phyloP scores from a whole-genome alignment of 306 rosid genomes.

The Malus asiatica region DNA sequence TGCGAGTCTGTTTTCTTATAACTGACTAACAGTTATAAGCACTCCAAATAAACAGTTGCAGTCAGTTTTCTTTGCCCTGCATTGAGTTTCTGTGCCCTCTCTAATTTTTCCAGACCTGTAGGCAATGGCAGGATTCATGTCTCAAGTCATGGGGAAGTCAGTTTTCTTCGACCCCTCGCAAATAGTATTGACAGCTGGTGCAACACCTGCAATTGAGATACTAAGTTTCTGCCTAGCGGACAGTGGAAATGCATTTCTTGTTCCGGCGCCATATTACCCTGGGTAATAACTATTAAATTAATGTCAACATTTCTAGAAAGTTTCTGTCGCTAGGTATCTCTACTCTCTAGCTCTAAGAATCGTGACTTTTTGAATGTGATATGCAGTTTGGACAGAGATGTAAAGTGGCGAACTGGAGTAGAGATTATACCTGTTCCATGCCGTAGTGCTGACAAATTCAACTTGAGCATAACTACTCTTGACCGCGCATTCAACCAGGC shows the following conservation, averaged over 20 bases:
- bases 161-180: slow-evolving; percentile 64
- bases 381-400: slow-evolving; percentile 71
- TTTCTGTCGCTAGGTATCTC: neutral
- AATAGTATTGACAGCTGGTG: slow-evolving; percentile 65
- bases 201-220: slow-evolving; percentile 69
- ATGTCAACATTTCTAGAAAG: slow-evolving; percentile 6
- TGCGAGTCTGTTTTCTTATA: neutral
- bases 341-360: slow-evolving; percentile 3
- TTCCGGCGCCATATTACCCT: slow-evolving; percentile 82
- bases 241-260: slow-evolving; percentile 81
- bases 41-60: neutral
- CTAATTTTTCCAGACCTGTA: slow-evolving; percentile 26
- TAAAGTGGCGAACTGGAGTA: slow-evolving; percentile 73
- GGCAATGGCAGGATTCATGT: slow-evolving; percentile 91
- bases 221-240: slow-evolving; percentile 93
- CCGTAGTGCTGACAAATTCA: slow-evolving; percentile 73
- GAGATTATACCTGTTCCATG: slow-evolving; percentile 78
- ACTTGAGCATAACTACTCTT: slow-evolving; percentile 44
- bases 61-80: neutral
- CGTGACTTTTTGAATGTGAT: slow-evolving; percentile 25
- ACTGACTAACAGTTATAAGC: neutral
- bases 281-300: slow-evolving; percentile 35
- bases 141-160: slow-evolving; percentile 53
- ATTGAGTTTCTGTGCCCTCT: neutral
- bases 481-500: slow-evolving; percentile 85